Evolutionary conservation across 2,329 filamentous ascomycete species (phyloP), one percentile per base, ranked within the genome.

Genomic region (Drechmeria coniospora): DNA sequence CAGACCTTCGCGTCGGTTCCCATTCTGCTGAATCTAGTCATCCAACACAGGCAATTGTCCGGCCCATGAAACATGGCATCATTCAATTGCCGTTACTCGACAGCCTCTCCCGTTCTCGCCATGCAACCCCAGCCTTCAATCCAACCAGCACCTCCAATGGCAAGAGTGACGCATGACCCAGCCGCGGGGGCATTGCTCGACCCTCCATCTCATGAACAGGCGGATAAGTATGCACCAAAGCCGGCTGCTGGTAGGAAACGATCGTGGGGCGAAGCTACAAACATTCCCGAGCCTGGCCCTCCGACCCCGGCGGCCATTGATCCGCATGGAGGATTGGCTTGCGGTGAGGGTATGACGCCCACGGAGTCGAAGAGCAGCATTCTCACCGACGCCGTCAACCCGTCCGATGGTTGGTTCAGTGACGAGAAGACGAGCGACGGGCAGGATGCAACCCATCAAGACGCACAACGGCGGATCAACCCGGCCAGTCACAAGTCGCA

Each of bases 381-480:
- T 40, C 55, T 67, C 38, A 57, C 68, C 36, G 65, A 74, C 32
- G 44, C 47, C 31, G 65, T 65, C 44, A 79, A 63, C 39, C 76
- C 81, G 48, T 78, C 74, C 16, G 75, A 75, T 36, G 79, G 73
- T 23, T 80, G 74, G 76, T 58, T 74, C 32, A 77, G 82, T 50
- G 74, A 79, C 51, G 68, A 69, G 47, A 59, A 59, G 21, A 62
- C 66, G 25, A 50, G 54, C 24, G 60, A 72, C 32, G 59, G 66
- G 33, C 56, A 57, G 26, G 54, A 57, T 5, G 49, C 57, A 32
- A 47, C 49, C 45, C 62, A 51, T 49, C 46, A 59, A 38, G 49
- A 61, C 43, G 63, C 61, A 45, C 62, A 53, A 42, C 62, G 60
- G 46, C 62, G 51, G 40, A 60, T 39, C 16, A 25, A 43, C 20